Conservation (phyloP, 2,329 filamentous ascomycete genomes). For the Fusarium sulawesiense region DNA sequence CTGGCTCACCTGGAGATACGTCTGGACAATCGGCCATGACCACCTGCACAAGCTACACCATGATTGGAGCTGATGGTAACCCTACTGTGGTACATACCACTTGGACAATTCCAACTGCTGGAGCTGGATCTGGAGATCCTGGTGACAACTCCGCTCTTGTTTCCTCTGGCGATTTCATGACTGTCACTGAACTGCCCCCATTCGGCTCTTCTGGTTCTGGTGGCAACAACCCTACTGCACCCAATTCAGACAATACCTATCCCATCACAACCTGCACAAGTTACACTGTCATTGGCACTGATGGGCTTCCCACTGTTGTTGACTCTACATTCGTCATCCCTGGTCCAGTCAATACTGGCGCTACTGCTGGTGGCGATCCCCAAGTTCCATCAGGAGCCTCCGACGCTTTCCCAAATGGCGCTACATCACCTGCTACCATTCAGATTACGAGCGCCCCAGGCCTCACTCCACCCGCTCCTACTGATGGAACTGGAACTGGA, state of each 20-base stretch:
- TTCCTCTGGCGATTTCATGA: slow-evolving; percentile 9
- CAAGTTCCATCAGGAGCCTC: slow-evolving; percentile 27
- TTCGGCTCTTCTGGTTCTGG: slow-evolving; percentile 10
- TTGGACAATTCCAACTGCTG: slow-evolving; percentile 30
- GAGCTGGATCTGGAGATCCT: slow-evolving; percentile 8
- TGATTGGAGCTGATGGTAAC: slow-evolving; percentile 39
- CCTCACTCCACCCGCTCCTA: slow-evolving; percentile 2
- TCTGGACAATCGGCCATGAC: slow-evolving; percentile 17
- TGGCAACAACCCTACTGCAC: background rate
- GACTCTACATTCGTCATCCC: slow-evolving; percentile 50
- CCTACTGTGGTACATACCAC: slow-evolving; percentile 38
- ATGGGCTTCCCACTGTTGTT: slow-evolving; percentile 46
- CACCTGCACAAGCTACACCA: slow-evolving; percentile 39
- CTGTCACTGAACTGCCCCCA: slow-evolving; percentile 17
- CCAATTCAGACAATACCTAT: background rate
- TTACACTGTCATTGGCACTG: slow-evolving; percentile 45
- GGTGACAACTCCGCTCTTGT: slow-evolving; percentile 9
- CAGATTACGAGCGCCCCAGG: slow-evolving; percentile 22
- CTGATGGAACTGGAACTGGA: slow-evolving; percentile 16
- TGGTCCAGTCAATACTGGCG: slow-evolving; percentile 38
- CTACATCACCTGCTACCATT: slow-evolving; percentile 21
- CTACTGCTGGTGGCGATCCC: slow-evolving; percentile 18
- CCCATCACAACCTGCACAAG: slow-evolving; percentile 46
- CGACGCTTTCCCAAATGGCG: slow-evolving; percentile 25
- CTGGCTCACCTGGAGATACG: slow-evolving; percentile 28